These are phyloP conservation scores for Aphanomyces stellatus DNA, from an alignment of 352 stramenopile species.

Conservation along the genomic window DNA sequence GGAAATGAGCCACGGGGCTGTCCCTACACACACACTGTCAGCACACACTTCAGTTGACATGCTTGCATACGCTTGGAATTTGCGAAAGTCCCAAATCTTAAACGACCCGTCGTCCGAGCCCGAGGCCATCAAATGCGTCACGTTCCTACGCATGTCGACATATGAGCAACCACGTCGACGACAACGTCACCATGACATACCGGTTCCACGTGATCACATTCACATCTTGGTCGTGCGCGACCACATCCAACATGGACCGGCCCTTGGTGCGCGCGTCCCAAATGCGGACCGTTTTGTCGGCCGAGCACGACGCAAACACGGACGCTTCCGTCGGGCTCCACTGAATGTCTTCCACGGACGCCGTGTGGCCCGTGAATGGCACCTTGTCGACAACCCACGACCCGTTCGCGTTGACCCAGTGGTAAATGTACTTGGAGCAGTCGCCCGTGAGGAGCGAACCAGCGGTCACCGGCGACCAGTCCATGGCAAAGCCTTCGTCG, in stretches of 20 bases:
- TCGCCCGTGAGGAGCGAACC: conserved; percentile 93
- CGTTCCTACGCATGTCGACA: conserved; percentile 36
- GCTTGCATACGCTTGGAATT: conserved; percentile 70
- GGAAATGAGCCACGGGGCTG: conserved; percentile 90
- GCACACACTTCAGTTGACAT: neutral
- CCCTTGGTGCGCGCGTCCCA: conserved; percentile 95
- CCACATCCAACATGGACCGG: conserved; percentile 90
- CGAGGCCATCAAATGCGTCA: conserved; percentile 95
- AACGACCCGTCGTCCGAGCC: conserved; percentile 97
- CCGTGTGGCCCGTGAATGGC: conserved; percentile 87
- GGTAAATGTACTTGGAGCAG: conserved; percentile 95
- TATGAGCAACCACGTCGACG: neutral
- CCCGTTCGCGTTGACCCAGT: conserved; percentile 81
- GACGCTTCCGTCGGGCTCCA: conserved; percentile 96
- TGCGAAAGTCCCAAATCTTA: conserved; percentile 96
- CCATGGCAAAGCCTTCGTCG: conserved; percentile 97
- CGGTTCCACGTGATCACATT: conserved; percentile 99
- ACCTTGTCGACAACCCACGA: conserved; percentile 83
- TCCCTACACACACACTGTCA: conserved; percentile 24
- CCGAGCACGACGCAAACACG: conserved; percentile 94
- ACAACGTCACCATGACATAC: neutral
- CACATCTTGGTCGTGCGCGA: conserved; percentile 94
- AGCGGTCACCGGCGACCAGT: conserved; percentile 91
- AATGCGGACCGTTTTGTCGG: conserved; percentile 92
- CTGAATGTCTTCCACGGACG: conserved; percentile 96